Conservation (phyloP, 208 protist genomes). For the Trichomonas tenax region DNA sequence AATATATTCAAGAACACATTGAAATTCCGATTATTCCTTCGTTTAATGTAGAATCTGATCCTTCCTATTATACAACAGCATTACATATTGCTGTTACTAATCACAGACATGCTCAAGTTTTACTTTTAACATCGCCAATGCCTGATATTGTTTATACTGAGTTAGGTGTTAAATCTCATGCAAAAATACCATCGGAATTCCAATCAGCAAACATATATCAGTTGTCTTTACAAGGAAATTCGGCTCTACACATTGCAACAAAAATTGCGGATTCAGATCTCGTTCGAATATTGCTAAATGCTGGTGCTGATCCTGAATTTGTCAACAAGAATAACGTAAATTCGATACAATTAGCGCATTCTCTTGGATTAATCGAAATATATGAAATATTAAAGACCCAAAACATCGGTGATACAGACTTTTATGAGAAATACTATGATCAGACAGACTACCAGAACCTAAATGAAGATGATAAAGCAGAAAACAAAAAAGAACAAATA, state of each 20-base stretch:
- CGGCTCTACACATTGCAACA: background rate
- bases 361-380: background rate
- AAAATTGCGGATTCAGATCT: background rate
- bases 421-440: background rate
- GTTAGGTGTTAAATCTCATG: background rate
- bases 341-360: background rate
- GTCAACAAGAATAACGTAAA: background rate
- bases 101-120: background rate
- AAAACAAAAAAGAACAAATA: background rate
- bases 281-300: background rate
- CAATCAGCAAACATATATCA: background rate
- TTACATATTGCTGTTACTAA: background rate
- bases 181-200: background rate
- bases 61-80: background rate
- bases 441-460: background rate
- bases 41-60: background rate
- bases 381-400: background rate
- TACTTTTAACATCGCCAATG: background rate
- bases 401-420: background rate
- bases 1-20: constrained; percentile 1
- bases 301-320: background rate
- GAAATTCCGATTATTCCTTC: background rate
- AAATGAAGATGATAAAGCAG: background rate
- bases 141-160: background rate
- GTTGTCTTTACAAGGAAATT: background rate